Percentiles rank a stretch among this genome's conserved stretches.
Evolutionary conservation across 495 filamentous ascomycete species (phyloP).

Genomic region (Stereocaulon alpinum): DNA sequence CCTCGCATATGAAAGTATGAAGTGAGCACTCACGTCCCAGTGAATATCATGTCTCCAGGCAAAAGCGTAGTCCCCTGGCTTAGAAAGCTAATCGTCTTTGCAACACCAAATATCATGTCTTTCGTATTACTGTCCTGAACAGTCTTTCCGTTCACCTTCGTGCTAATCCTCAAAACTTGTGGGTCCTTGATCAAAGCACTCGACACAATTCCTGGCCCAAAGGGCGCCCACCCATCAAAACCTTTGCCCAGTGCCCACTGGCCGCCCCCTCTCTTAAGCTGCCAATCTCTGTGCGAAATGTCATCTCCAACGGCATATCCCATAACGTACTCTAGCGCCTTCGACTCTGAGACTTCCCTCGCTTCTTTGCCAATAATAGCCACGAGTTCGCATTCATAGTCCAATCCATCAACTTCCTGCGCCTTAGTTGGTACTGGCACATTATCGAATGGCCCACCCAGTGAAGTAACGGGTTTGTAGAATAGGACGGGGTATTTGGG

Average conservation of each 20-base stretch:
- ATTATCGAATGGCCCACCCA: conserved; percentile 58
- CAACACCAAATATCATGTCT: conserved; percentile 77
- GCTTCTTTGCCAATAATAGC: conserved; percentile 65
- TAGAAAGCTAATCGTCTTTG: conserved; percentile 61
- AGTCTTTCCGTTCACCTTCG: conserved; percentile 58
- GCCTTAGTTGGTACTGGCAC: conserved; percentile 55
- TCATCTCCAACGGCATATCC: conserved; percentile 80
- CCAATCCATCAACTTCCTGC: conserved; percentile 51
- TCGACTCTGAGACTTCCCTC: conserved; percentile 51
- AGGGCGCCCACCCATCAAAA: conserved; percentile 85
- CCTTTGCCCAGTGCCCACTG: conserved; percentile 80
- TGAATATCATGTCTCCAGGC: conserved; percentile 76
- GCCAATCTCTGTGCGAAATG: conserved; percentile 76
- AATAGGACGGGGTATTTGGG: conserved; percentile 73
- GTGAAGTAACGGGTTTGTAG: conserved; percentile 69
- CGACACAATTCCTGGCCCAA: conserved; percentile 70
- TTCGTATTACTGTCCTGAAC: conserved; percentile 65
- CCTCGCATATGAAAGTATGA: neutral
- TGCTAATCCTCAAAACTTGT: conserved; percentile 53
- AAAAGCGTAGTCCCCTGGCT: conserved; percentile 67
- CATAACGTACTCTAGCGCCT: conserved; percentile 64
- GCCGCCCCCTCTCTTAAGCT: conserved; percentile 64
- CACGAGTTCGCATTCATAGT: conserved; percentile 82
- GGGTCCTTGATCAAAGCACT: conserved; percentile 57
- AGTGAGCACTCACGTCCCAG: conserved; percentile 57